These are phyloP conservation scores for Hanseniaspora gamundiae DNA, from an alignment of 1,139 yeast genomes.

Conservation along the genomic window DNA sequence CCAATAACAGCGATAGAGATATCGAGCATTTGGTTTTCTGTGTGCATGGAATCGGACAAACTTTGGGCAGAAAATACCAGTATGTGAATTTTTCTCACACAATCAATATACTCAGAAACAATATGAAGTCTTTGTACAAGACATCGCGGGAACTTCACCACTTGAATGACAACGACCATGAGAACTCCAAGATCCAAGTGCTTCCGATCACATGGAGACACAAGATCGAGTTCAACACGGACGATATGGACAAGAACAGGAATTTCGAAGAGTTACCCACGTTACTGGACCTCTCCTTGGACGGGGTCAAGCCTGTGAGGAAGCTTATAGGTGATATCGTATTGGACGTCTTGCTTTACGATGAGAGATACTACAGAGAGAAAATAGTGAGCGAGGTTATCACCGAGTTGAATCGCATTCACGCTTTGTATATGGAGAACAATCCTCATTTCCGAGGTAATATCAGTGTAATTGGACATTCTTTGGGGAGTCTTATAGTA, in stretches of 20 bases:
- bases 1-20: constrained; percentile 29
- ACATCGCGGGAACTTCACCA: constrained; percentile 33
- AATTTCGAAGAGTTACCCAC: constrained; percentile 38
- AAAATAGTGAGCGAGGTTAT: constrained; percentile 57
- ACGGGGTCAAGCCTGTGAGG: constrained; percentile 67
- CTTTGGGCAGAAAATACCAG: constrained; percentile 66
- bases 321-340: constrained; percentile 76
- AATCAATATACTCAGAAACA: constrained; percentile 54
- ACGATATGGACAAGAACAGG: constrained; percentile 17
- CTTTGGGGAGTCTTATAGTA: constrained; percentile 77
- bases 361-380: constrained; percentile 60
- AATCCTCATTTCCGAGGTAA: constrained; percentile 73
- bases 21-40: constrained; percentile 76
- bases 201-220: constrained; percentile 74
- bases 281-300: constrained; percentile 62
- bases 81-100: constrained; percentile 82
- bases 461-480: constrained; percentile 79
- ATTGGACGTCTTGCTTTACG: constrained; percentile 72
- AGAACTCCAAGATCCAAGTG: constrained; percentile 58
- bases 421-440: constrained; percentile 41
- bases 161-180: constrained; percentile 22
- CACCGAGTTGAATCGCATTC: constrained; percentile 58
- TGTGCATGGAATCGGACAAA: constrained; percentile 91
- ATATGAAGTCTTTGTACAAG: constrained; percentile 45
- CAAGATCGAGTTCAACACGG: constrained; percentile 49